These are phyloP conservation scores for Paramecium bursaria DNA, from an alignment of 73 alveolate species.

Conservation along the genomic window DNA sequence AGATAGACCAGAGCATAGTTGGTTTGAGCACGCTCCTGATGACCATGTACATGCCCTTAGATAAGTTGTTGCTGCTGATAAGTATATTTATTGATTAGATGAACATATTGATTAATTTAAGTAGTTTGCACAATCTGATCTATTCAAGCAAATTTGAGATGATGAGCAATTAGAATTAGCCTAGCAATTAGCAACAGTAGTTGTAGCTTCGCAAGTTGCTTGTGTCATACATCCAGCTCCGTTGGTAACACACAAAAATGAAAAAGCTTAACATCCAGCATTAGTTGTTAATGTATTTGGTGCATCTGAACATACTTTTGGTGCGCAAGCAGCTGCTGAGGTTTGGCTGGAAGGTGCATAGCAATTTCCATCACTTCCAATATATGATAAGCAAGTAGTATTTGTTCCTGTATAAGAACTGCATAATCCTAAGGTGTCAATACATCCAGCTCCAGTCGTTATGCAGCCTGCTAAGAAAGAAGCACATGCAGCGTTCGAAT, in stretches of 20 bases:
- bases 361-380: conserved; percentile 47
- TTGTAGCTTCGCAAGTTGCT: conserved; percentile 29
- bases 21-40: no score
- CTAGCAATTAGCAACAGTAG: no score
- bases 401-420: conserved; percentile 4
- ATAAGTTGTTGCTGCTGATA: no score
- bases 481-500: conserved; percentile 8
- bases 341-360: neutral
- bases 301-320: conserved; percentile 44
- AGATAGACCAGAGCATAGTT: no score
- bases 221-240: neutral
- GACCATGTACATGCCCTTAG: no score
- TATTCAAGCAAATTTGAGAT: no score
- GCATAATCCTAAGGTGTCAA: neutral
- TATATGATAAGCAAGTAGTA: conserved; percentile 40
- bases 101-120: no score
- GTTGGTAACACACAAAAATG: no score
- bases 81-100: no score
- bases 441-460: conserved; percentile 42
- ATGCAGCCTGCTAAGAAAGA: conserved; percentile 7
- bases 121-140: no score
- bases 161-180: no score
- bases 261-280: conserved; percentile 4
- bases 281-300: conserved; percentile 39
- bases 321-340: neutral